Conservation (phyloP, 331 rosid genomes). For the Quercus tomentella region DNA sequence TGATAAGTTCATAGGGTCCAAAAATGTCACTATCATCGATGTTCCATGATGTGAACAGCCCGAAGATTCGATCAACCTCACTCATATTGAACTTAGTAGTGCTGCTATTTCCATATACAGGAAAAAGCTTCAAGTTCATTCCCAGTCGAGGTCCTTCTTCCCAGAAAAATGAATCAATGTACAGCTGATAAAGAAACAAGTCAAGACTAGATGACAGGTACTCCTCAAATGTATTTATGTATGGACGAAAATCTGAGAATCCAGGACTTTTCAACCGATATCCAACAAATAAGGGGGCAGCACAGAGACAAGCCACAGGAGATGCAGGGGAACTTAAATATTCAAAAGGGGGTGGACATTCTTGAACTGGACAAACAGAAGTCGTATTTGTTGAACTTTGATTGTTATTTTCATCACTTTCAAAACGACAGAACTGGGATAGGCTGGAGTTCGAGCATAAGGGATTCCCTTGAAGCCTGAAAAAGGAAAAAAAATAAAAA, state of each 20-base stretch:
- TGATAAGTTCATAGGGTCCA: constrained; percentile 82
- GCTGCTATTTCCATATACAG: constrained; percentile 21
- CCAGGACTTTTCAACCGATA: constrained; percentile 96
- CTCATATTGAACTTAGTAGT: constrained; percentile 36
- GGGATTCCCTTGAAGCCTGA: constrained; percentile 94
- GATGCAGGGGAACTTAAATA: constrained; percentile 22
- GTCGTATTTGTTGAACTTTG: constrained; percentile 23
- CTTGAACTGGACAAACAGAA: constrained; percentile 30
- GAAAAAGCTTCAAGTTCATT: constrained; percentile 71
- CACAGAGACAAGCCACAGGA: constrained; percentile 57
- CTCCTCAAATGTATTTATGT: constrained; percentile 22
- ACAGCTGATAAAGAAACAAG: constrained; percentile 46
- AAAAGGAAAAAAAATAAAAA: constrained; percentile 14
- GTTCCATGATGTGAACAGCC: constrained; percentile 60
- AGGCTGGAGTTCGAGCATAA: constrained; percentile 44
- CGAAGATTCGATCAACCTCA: constrained; percentile 53
- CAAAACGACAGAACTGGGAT: constrained; percentile 46
- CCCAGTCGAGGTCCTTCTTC: constrained; percentile 66
- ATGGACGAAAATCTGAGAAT: constrained; percentile 61
- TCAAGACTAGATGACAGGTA: constrained; percentile 46
- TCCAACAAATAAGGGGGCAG: constrained; percentile 51
- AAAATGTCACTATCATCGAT: constrained; percentile 46
- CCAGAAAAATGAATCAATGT: constrained; percentile 44
- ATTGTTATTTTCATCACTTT: constrained; percentile 15
- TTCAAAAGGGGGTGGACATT: constrained; percentile 71